These are phyloP conservation scores for Sporothrix brunneoviolacea DNA, from an alignment of 2,329 filamentous ascomycete genomes.

Conservation along the genomic window DNA sequence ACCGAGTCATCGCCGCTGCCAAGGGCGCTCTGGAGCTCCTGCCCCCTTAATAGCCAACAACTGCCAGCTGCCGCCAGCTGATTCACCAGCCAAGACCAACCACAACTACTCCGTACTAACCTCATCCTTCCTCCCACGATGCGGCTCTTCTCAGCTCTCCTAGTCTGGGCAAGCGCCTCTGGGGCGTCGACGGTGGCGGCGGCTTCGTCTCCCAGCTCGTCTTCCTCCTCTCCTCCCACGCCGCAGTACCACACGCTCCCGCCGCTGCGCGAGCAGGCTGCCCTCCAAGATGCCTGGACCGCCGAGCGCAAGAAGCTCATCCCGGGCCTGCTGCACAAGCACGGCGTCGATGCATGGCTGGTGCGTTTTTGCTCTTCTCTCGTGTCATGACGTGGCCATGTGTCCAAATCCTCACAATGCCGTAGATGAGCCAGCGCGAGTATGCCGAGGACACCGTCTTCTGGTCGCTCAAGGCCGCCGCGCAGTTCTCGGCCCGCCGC, in stretches of 20 bases:
- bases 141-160: not conserved
- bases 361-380: conserved; percentile 23
- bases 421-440: conserved; percentile 43
- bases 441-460: conserved; percentile 47
- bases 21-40: not conserved
- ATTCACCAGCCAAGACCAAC: too few relatives aligned
- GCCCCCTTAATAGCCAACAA: not conserved
- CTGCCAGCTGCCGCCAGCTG: conserved; percentile 5
- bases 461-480: conserved; percentile 41
- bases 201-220: not conserved
- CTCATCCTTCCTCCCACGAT: not conserved
- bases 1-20: not conserved
- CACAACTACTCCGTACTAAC: not conserved
- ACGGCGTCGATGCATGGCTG: conserved; percentile 43
- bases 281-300: conserved; percentile 38
- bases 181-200: not conserved
- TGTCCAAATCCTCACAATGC: not conserved
- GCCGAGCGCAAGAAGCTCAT: conserved; percentile 35
- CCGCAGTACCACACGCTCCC: conserved; percentile 33
- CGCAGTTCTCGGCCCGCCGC: conserved; percentile 42
- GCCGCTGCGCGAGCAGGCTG: conserved; percentile 36
- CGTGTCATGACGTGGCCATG: not conserved
- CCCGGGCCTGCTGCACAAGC: conserved; percentile 36
- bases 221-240: too few relatives aligned
- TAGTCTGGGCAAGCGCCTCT: not conserved